Percentiles rank a stretch among this genome's conserved stretches.
Conservation (phyloP, 2,329 filamentous ascomycete species). For the Beauveria bassiana region DNA sequence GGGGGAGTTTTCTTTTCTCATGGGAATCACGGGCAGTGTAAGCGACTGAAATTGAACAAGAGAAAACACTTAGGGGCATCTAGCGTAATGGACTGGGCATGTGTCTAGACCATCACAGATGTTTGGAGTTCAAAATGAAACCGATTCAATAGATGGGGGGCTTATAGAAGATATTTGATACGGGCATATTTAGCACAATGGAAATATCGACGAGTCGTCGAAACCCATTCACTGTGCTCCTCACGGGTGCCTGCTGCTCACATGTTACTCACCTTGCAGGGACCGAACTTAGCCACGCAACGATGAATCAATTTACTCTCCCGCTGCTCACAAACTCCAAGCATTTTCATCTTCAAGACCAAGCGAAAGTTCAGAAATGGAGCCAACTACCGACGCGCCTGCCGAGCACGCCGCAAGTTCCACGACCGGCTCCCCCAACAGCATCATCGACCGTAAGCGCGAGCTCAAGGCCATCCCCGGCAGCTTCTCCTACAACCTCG, state of each 20-base stretch:
- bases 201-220: slow-evolving; percentile 3
- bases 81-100: neutral
- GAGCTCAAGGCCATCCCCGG: slow-evolving; percentile 17
- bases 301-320: neutral
- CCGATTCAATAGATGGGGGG: slow-evolving; percentile 3
- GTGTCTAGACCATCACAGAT: neutral
- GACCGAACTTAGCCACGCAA: neutral
- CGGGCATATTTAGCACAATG: slow-evolving; percentile 11
- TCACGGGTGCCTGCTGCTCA: neutral
- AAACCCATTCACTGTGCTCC: neutral
- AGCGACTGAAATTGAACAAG: slow-evolving; percentile 8
- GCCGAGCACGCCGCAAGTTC: neutral
- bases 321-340: neutral
- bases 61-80: neutral
- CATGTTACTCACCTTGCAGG: neutral
- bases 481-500: slow-evolving; percentile 24
- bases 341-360: neutral
- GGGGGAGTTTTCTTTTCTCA: slow-evolving; percentile 1
- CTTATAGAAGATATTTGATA: slow-evolving; percentile 12
- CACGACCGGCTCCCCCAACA: neutral
- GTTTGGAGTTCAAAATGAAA: slow-evolving; percentile 10
- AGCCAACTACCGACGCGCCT: neutral
- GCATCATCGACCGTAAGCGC: slow-evolving; percentile 7
- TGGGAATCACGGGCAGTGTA: slow-evolving; percentile 10
- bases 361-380: neutral